phyloP scores from a whole-genome alignment of 148 eudicot species.

The Gaultheria prostrata region DNA sequence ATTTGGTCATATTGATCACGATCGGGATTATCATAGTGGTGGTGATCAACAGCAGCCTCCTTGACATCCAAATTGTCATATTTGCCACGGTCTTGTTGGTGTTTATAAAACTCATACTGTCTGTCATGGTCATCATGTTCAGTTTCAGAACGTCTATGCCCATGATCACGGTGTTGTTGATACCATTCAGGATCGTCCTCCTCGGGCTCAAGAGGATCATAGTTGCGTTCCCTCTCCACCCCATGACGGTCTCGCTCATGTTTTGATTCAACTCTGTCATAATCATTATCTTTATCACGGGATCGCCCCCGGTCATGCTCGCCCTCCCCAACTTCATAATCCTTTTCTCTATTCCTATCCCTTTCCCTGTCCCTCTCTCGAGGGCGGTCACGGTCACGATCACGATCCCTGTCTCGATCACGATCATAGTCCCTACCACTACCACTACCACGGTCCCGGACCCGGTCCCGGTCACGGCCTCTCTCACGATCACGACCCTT shows the following conservation, averaged over 20 bases:
- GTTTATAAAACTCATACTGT: slow-evolving; percentile 43
- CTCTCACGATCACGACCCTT: slow-evolving; percentile 52
- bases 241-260: slow-evolving; percentile 60
- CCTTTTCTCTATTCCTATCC: slow-evolving; percentile 55
- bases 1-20: slow-evolving; percentile 48
- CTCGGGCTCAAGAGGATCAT: slow-evolving; percentile 47
- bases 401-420: slow-evolving; percentile 33
- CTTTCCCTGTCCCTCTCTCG: slow-evolving; percentile 58
- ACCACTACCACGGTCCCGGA: slow-evolving; percentile 51
- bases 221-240: slow-evolving; percentile 43
- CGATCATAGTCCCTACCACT: slow-evolving; percentile 53
- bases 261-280: slow-evolving; percentile 58
- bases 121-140: slow-evolving; percentile 42
- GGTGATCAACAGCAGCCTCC: slow-evolving; percentile 32
- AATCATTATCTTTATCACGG: slow-evolving; percentile 70
- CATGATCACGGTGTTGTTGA: slow-evolving; percentile 53
- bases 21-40: slow-evolving; percentile 44
- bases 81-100: slow-evolving; percentile 33
- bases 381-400: slow-evolving; percentile 35
- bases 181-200: slow-evolving; percentile 59
- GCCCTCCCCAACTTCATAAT: slow-evolving; percentile 49
- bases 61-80: slow-evolving; percentile 38
- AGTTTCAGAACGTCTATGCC: slow-evolving; percentile 34
- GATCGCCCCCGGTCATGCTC: slow-evolving; percentile 72
- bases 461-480: slow-evolving; percentile 65